Evolutionary conservation across 805 yeast genomes (phyloP).

Genomic region (Ogataea pilisensis): DNA sequence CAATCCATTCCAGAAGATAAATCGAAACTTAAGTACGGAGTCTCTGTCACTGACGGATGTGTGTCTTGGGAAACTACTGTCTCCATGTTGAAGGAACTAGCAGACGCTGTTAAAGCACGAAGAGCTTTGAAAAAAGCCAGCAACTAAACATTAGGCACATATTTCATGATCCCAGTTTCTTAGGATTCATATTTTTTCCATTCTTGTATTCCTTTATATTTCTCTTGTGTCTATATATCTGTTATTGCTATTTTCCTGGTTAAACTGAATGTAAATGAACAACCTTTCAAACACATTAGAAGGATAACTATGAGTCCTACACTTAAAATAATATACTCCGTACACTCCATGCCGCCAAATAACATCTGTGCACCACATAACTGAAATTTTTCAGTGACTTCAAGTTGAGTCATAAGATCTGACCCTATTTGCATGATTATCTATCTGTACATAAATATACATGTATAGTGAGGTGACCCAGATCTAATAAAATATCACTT

Average conservation of each 20-base stretch:
- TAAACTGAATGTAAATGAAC: no score
- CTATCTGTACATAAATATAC: not conserved
- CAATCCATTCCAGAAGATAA: slow-evolving; percentile 89
- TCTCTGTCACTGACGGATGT: slow-evolving; percentile 95
- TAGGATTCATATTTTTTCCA: not conserved
- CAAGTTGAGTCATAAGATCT: not conserved
- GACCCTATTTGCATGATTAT: not conserved
- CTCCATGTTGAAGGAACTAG: slow-evolving; percentile 60
- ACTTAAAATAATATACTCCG: no score
- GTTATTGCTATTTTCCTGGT: no score
- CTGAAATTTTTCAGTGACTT: not conserved
- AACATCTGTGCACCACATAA: not conserved
- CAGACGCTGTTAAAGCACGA: slow-evolving; percentile 80
- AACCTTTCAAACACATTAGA: no score
- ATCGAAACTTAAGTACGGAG: slow-evolving; percentile 77
- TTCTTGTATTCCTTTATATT: not conserved
- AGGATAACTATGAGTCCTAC: no score
- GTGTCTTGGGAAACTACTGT: slow-evolving; percentile 87
- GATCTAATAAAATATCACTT: no score
- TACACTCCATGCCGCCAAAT: no score
- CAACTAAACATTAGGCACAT: not conserved
- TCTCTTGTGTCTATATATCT: no score
- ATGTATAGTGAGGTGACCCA: no score
- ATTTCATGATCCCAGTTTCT: not conserved
- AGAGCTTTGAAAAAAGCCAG: slow-evolving; percentile 36